A percentile compares a stretch with the other conserved stretches of the same genome.
These are phyloP conservation scores for Alternaria burnsii DNA, from an alignment of 2,329 filamentous ascomycete species.

Conservation along the genomic window DNA sequence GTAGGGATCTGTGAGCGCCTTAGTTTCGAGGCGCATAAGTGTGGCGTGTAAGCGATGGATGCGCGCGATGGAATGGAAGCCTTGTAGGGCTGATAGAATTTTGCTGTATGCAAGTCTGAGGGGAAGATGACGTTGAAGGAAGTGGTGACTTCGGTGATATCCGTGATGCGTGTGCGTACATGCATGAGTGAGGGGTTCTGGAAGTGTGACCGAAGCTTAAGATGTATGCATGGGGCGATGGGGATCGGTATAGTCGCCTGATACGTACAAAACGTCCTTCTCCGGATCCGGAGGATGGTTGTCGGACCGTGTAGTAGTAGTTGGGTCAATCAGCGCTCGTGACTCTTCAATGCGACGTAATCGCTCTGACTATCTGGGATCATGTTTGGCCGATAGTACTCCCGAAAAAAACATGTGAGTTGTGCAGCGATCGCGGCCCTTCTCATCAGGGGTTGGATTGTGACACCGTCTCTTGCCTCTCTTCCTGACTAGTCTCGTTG, in stretches of 20 bases:
- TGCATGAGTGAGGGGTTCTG: constrained; percentile 13
- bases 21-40: constrained; percentile 14
- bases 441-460: constrained; percentile 11
- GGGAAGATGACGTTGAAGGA: constrained; percentile 2
- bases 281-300: not conserved
- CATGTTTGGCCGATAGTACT: constrained; percentile 10
- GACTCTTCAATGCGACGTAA: not conserved
- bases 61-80: constrained; percentile 14
- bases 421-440: constrained; percentile 1
- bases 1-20: constrained; percentile 14
- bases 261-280: not conserved
- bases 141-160: constrained; percentile 10
- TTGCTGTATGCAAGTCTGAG: constrained; percentile 8
- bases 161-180: constrained; percentile 3
- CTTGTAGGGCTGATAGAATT: constrained; percentile 20
- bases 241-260: not conserved
- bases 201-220: constrained; percentile 9
- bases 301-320: constrained; percentile 1
- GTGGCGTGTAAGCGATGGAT: constrained; percentile 7
- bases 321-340: not conserved
- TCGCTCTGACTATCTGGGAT: constrained; percentile 1
- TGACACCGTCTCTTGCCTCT: constrained; percentile 3
- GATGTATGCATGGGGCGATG: not conserved
- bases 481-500: not conserved
- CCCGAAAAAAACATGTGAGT: not conserved